A percentile compares a stretch with the other conserved stretches of the same genome.
Conservation (phyloP, 495 filamentous ascomycete species). For the Hyaloscypha hepaticicola region DNA sequence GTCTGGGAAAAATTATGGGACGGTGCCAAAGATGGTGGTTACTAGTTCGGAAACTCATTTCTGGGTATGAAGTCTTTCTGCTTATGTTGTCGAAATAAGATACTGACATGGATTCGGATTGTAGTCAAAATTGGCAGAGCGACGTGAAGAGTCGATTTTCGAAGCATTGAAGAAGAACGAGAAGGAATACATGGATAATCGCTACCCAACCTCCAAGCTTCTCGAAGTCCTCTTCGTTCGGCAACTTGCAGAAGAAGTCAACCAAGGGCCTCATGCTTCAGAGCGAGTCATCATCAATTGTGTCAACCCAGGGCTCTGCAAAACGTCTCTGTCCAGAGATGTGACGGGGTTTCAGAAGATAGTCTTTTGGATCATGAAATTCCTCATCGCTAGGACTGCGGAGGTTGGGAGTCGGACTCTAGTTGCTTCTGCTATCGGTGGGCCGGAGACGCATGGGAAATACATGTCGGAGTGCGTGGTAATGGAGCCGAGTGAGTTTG, state of each 20-base stretch:
- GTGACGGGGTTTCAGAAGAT: background rate
- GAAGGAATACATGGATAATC: background rate
- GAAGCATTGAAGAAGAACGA: slow-evolving; percentile 4
- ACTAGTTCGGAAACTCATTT: slow-evolving; percentile 20
- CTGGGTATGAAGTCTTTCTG: background rate
- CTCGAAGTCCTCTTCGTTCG: slow-evolving; percentile 46
- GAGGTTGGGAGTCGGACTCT: slow-evolving; percentile 21
- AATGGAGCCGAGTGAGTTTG: slow-evolving; percentile 24
- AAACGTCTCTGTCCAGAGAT: background rate
- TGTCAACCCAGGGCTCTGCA: slow-evolving; percentile 16
- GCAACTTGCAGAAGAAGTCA: slow-evolving; percentile 38
- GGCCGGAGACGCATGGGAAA: slow-evolving; percentile 13
- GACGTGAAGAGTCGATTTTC: slow-evolving; percentile 3
- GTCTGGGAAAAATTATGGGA: background rate
- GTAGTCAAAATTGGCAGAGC: slow-evolving; percentile 6
- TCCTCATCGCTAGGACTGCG: slow-evolving; percentile 6
- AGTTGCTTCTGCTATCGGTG: slow-evolving; percentile 6
- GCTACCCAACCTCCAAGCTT: slow-evolving; percentile 50
- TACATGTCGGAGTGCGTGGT: slow-evolving; percentile 23
- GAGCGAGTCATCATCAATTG: slow-evolving; percentile 7
- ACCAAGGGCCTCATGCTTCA: background rate
- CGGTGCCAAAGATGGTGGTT: slow-evolving; percentile 5
- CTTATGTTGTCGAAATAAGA: background rate
- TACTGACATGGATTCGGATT: background rate
- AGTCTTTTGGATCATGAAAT: background rate